Evolutionary conservation across 2,329 filamentous ascomycete genomes (phyloP).

Genomic region (Amphichorda felina): DNA sequence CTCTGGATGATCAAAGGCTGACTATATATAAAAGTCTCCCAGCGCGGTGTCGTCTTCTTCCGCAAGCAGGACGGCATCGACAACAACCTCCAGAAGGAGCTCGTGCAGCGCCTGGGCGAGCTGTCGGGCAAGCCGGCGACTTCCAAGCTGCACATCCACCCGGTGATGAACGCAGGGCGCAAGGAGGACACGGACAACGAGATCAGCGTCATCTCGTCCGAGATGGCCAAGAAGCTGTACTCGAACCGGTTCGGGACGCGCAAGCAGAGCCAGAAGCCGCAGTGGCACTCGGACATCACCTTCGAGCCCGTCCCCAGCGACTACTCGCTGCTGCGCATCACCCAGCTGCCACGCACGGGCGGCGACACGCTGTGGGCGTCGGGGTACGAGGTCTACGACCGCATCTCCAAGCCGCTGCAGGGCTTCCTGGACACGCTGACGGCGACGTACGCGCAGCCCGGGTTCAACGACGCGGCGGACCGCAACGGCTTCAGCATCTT

Average conservation of each 20-base stretch:
- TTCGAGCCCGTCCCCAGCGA: slow-evolving; percentile 54
- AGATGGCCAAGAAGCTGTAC: slow-evolving; percentile 39
- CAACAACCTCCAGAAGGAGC: slow-evolving; percentile 53
- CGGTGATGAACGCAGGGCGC: slow-evolving; percentile 38
- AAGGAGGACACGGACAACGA: slow-evolving; percentile 45
- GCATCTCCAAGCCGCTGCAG: slow-evolving; percentile 42
- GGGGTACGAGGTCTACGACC: slow-evolving; percentile 55
- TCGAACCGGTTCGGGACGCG: slow-evolving; percentile 14
- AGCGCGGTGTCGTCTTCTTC: slow-evolving; percentile 60
- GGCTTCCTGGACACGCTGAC: slow-evolving; percentile 47
- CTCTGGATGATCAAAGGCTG: no score
- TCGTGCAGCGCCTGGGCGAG: slow-evolving; percentile 48
- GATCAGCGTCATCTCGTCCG: slow-evolving; percentile 52
- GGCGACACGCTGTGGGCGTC: slow-evolving; percentile 56
- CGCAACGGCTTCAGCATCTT: slow-evolving; percentile 32
- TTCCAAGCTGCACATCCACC: slow-evolving; percentile 49
- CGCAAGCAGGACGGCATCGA: slow-evolving; percentile 48
- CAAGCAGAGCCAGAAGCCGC: slow-evolving; percentile 28
- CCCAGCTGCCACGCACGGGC: slow-evolving; percentile 40
- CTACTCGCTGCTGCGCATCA: slow-evolving; percentile 45
- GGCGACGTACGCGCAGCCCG: slow-evolving; percentile 37
- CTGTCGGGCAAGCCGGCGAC: slow-evolving; percentile 43
- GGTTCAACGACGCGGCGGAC: slow-evolving; percentile 35
- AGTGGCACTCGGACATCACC: slow-evolving; percentile 53
- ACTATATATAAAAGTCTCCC: slow-evolving; percentile 40